Base-by-base conservation (phyloP, 129 eudicot species). In the Helianthus tuberosus region DNA sequence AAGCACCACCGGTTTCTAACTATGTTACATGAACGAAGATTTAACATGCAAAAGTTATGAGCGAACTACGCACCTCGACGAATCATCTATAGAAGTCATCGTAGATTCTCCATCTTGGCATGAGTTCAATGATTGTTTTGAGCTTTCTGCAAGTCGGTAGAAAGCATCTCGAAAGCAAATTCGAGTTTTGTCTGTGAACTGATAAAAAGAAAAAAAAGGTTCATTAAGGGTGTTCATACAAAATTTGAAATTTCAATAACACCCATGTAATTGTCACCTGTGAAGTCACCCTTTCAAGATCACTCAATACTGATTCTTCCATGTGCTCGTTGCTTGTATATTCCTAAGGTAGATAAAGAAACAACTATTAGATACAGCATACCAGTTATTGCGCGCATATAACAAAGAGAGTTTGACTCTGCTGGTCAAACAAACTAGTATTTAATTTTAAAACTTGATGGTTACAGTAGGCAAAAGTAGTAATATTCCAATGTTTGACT, bases 81-180 rank as follows among this genome's bases (percentile, higher is more conserved):
- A 43, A 54, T 73, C 84, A 36, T 77, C 84, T 63, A 38, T 41
- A 49, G 77, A 61, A 52, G 67, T 78, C 78, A 73, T 53, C 55
- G 55, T 64, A 23, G 79, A 11, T 14, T 72, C 87, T 66, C 74
- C 84, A 48, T 71, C 82, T 49, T 74, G 86, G 72, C 23, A 67
- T 32, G 75, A 13, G 41, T 58, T 69, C 17, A 51, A 16, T 47
- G 79, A 71, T 39, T 82, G 81, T 76, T 81, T 84, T 5, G 97
- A 91, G 81, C 82, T 85, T 69, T 84, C 82, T 14, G 97, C 97
- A 69, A 91, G 94, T 65, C 97, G 89, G 64, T 91, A 91, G 62
- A 91, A 79, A 71, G 95, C 85, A 86, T 91, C 97, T 50, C 97
- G 86, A 53, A 91, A 86, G 88, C 91, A 84, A 46, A 84, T 79